Conservation (phyloP, 805 yeast species). For the Wickerhamomyces chaumierensis region DNA sequence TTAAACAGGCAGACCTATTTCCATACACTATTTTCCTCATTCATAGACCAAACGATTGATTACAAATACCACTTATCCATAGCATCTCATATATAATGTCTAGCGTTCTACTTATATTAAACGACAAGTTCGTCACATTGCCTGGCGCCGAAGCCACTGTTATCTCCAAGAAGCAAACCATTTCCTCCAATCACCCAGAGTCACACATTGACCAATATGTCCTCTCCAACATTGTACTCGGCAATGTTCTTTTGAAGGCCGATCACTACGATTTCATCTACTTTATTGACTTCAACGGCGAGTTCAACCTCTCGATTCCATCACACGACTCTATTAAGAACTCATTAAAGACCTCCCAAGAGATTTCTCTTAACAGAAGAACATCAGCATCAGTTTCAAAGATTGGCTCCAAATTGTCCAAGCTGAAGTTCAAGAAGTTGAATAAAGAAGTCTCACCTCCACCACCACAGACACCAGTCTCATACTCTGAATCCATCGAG, state of each 20-base stretch:
- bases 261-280: conserved; percentile 17
- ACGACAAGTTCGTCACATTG: conserved; percentile 15
- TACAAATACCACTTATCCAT: too few relatives aligned
- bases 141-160: conserved; percentile 14
- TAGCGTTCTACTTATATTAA: conserved; percentile 15
- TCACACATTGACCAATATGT: conserved; percentile 15
- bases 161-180: conserved; percentile 9
- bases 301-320: conserved; percentile 14
- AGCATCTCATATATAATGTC: conserved; percentile 5
- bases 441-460: conserved; percentile 5
- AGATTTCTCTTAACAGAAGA: conserved; percentile 5
- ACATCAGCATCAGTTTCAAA: conserved; percentile 3
- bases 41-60: too few relatives aligned
- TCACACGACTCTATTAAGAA: conserved; percentile 15
- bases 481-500: neutral
- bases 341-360: conserved; percentile 7
- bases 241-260: conserved; percentile 10
- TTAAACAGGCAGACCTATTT: too few relatives aligned
- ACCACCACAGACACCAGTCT: neutral
- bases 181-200: conserved; percentile 5
- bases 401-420: conserved; percentile 16
- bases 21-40: too few relatives aligned
- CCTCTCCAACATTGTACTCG: conserved; percentile 16
- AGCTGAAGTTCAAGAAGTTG: conserved; percentile 17
- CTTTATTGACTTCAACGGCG: conserved; percentile 13